Conservation (phyloP, 345 rosid genomes). For the Populus pruinosa region DNA sequence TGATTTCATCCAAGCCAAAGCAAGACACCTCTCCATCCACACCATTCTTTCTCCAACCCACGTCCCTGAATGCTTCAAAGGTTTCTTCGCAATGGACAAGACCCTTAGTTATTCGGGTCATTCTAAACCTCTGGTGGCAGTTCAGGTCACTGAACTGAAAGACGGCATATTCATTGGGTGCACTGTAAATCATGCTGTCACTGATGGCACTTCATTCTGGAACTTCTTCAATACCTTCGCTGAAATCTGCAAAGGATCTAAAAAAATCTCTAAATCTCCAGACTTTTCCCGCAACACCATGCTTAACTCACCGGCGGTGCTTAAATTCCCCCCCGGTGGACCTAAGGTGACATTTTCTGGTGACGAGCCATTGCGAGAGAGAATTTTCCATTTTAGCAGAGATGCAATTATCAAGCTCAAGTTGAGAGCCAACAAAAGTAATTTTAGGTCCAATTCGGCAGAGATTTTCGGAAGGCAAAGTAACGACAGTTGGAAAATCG, state of each 20-base stretch:
- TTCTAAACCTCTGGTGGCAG: conserved; percentile 62
- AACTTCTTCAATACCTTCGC: conserved; percentile 90
- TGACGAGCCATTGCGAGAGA: conserved; percentile 71
- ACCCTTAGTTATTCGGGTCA: conserved; percentile 84
- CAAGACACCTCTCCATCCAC: conserved; percentile 36
- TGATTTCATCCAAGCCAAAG: conserved; percentile 60
- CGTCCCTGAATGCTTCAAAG: conserved; percentile 60
- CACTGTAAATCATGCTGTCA: conserved; percentile 78
- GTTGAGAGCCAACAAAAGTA: conserved; percentile 43
- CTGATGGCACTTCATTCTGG: conserved; percentile 94
- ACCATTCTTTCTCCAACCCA: conserved; percentile 45
- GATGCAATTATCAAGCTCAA: conserved; percentile 67
- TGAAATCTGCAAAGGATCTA: conserved; percentile 53
- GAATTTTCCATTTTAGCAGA: conserved; percentile 76
- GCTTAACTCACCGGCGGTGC: conserved; percentile 59
- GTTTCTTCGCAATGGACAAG: conserved; percentile 65
- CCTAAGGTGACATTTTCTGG: conserved; percentile 67
- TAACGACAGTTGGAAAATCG: conserved; percentile 49
- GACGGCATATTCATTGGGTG: conserved; percentile 81
- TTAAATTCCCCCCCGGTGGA: conserved; percentile 70
- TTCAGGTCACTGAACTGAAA: conserved; percentile 73
- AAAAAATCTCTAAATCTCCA: conserved; percentile 59
- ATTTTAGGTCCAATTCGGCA: neutral
- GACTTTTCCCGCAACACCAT: conserved; percentile 60
- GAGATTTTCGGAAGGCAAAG: conserved; percentile 51